Conservation (phyloP, 2,329 filamentous ascomycete species). For the Colletotrichum kahawae region DNA sequence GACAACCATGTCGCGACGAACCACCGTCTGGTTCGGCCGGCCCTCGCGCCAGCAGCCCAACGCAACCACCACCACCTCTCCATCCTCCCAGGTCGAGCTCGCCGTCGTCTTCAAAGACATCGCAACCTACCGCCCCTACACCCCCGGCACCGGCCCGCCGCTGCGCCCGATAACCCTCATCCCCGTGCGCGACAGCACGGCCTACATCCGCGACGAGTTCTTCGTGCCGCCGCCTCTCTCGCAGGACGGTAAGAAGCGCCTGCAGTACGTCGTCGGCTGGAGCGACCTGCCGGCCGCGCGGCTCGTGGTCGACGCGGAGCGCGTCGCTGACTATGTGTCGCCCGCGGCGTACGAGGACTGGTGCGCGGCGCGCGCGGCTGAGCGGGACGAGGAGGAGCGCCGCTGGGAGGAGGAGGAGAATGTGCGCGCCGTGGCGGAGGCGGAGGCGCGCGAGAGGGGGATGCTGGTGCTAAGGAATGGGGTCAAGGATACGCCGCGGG, state of each 20-base stretch:
- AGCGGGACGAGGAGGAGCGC: constrained; percentile 44
- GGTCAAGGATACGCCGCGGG: background rate
- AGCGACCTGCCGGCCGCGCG: constrained; percentile 55
- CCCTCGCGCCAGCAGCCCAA: background rate
- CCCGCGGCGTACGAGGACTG: constrained; percentile 60
- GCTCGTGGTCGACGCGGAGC: constrained; percentile 49
- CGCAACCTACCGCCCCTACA: constrained; percentile 30
- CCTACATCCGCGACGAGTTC: constrained; percentile 61
- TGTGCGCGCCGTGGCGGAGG: background rate
- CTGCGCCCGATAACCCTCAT: constrained; percentile 52
- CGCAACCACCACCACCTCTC: background rate
- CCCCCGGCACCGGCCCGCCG: constrained; percentile 52
- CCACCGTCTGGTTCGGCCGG: constrained; percentile 4
- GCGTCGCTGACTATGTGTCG: constrained; percentile 64
- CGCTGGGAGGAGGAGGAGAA: constrained; percentile 30
- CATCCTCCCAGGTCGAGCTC: background rate
- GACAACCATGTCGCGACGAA: constrained; percentile 9
- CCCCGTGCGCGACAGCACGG: constrained; percentile 55
- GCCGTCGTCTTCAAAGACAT: constrained; percentile 17
- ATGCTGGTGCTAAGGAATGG: background rate
- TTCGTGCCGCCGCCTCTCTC: constrained; percentile 44
- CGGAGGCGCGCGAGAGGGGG: background rate
- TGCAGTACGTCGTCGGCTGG: constrained; percentile 62
- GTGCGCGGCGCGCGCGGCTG: constrained; percentile 51
- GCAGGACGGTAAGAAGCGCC: constrained; percentile 43